A percentile compares a stretch with the other conserved stretches of the same genome.
Evolutionary conservation across 768 basidiomycete genomes (phyloP).

Genomic region (Rhodotorula diobovata): DNA sequence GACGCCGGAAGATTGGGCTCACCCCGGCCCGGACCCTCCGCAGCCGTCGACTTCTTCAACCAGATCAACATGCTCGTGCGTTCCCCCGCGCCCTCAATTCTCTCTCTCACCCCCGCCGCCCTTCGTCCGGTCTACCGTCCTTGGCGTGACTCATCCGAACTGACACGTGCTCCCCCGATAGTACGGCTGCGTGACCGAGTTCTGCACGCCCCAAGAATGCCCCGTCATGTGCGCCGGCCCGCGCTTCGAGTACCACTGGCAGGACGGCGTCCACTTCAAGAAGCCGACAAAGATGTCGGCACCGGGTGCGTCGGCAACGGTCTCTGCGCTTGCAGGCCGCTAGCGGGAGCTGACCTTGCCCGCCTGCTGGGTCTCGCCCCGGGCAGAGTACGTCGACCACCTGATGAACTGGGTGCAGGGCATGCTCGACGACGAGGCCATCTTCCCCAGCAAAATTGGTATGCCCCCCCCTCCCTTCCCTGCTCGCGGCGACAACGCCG

Average conservation of each 20-base stretch:
- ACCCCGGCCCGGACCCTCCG: neutral
- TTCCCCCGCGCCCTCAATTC: neutral
- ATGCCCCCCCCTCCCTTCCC: slow-evolving; percentile 24
- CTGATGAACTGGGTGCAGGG: slow-evolving; percentile 98
- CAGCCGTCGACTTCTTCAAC: slow-evolving; percentile 99
- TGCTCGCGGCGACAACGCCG: neutral
- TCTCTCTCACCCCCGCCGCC: too few relatives aligned
- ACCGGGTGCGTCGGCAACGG: slow-evolving; percentile 52
- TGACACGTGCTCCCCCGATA: neutral
- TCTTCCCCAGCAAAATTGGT: slow-evolving; percentile 97
- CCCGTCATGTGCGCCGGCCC: slow-evolving; percentile 97
- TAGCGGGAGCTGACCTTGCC: neutral
- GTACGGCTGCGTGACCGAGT: slow-evolving; percentile 96
- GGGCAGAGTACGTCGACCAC: slow-evolving; percentile 81
- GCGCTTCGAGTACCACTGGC: slow-evolving; percentile 91
- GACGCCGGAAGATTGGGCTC: neutral
- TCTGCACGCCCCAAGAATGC: slow-evolving; percentile 87
- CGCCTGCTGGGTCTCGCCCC: slow-evolving; percentile 17
- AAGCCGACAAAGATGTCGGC: slow-evolving; percentile 89
- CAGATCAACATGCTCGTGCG: slow-evolving; percentile 85
- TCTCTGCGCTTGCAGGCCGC: too few relatives aligned
- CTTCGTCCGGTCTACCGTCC: too few relatives aligned
- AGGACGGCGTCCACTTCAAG: slow-evolving; percentile 80
- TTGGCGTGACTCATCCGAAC: too few relatives aligned
- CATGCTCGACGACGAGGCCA: slow-evolving; percentile 80